A percentile compares a stretch with the other conserved stretches of the same genome.
These are phyloP conservation scores for Trichoderma koningiopsis DNA, from an alignment of 2,329 filamentous ascomycete species.

Conservation along the genomic window DNA sequence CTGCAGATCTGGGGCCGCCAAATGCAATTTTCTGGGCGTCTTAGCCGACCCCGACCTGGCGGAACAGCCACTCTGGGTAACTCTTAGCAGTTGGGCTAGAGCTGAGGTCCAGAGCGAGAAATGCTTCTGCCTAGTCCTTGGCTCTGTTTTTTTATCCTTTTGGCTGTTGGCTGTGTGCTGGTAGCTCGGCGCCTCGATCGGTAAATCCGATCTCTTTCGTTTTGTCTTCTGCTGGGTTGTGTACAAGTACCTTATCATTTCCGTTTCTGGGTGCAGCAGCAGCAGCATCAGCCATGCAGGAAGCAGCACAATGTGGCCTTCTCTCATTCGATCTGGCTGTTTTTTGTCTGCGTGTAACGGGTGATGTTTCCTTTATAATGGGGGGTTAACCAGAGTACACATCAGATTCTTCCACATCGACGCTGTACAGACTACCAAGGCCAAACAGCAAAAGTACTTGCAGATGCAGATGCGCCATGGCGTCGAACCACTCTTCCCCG, in stretches of 20 bases:
- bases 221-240: not conserved
- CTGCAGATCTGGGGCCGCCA: not conserved
- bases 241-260: not conserved
- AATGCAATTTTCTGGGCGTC: not conserved
- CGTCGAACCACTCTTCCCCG: not conserved
- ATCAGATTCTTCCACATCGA: not conserved
- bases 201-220: not conserved
- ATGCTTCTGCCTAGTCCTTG: conserved; percentile 15
- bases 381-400: not conserved
- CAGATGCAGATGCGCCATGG: not conserved
- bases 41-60: not conserved
- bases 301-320: conserved; percentile 11
- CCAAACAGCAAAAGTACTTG: not conserved
- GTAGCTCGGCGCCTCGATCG: not conserved
- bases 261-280: not conserved
- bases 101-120: not conserved
- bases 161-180: not conserved
- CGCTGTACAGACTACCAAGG: not conserved
- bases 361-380: not conserved
- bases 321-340: not conserved
- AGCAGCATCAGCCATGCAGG: not conserved
- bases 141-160: not conserved
- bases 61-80: not conserved
- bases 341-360: not conserved
- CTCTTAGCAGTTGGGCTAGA: not conserved